These are phyloP conservation scores for Glycyrrhiza uralensis DNA, from an alignment of 306 rosid species.

Conservation along the genomic window DNA sequence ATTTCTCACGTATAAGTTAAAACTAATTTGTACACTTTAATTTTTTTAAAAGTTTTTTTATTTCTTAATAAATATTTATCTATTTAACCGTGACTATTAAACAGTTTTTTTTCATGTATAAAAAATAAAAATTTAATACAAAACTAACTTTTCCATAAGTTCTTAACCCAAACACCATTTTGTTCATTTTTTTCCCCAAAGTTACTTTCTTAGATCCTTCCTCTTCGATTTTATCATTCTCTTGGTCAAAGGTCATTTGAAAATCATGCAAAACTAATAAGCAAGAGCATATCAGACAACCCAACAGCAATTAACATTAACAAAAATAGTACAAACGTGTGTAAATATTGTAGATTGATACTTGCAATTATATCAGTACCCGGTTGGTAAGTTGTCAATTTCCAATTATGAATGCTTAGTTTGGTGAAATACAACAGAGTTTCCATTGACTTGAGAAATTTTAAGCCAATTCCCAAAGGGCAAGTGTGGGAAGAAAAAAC, in stretches of 20 bases:
- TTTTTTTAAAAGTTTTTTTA: no score
- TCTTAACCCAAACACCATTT: no score
- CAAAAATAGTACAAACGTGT: not conserved
- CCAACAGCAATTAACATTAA: not conserved
- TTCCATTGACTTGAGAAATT: constrained; percentile 24
- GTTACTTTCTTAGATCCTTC: not conserved
- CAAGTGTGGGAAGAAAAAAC: not conserved
- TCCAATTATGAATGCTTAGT: constrained; percentile 12
- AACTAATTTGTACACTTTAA: no score
- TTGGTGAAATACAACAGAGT: not conserved
- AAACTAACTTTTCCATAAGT: no score
- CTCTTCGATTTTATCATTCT: not conserved
- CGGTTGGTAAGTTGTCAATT: constrained; percentile 26
- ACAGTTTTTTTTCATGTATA: no score
- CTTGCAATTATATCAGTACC: constrained; percentile 25
- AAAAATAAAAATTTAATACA: no score
- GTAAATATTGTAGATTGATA: constrained; percentile 30
- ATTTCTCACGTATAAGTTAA: no score
- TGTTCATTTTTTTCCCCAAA: not conserved
- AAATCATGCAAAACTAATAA: constrained; percentile 10
- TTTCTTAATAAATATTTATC: no score
- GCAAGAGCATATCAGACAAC: constrained; percentile 18
- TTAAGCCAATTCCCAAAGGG: constrained; percentile 20
- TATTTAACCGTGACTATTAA: no score
- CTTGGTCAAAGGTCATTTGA: constrained; percentile 22